phyloP scores from a whole-genome alignment of 768 basidiomycete species.

The Chalciporus chontae region DNA sequence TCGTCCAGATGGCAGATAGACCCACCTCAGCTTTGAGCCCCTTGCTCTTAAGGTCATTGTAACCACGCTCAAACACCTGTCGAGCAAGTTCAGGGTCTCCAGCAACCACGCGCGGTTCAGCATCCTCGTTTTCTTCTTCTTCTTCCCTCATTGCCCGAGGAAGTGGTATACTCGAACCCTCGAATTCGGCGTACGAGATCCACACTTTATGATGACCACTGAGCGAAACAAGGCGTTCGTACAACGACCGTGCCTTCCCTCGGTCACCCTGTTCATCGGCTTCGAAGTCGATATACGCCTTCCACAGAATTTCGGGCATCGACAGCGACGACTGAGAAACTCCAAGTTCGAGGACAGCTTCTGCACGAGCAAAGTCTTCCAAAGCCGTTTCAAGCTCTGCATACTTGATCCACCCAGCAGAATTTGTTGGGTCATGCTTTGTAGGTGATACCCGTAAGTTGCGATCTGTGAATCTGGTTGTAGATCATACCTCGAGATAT shows the following conservation, averaged over 20 bases:
- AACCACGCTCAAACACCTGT: conserved; percentile 81
- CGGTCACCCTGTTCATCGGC: conserved; percentile 85
- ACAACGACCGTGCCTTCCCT: conserved; percentile 75
- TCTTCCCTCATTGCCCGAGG: conserved; percentile 65
- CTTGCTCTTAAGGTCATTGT: conserved; percentile 80
- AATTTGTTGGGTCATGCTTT: conserved; percentile 86
- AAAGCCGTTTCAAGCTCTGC: conserved; percentile 88
- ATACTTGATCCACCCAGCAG: conserved; percentile 93
- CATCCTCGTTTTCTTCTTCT: conserved; percentile 58
- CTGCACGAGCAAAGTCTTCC: conserved; percentile 83
- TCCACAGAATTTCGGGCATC: conserved; percentile 94
- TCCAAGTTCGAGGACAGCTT: conserved; percentile 93
- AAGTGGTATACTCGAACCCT: conserved; percentile 71
- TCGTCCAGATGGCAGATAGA: neutral
- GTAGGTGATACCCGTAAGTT: neutral
- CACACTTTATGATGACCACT: conserved; percentile 97
- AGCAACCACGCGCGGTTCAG: conserved; percentile 53
- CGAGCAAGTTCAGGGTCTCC: conserved; percentile 72
- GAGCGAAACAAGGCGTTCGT: conserved; percentile 80
- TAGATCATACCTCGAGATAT: conserved; percentile 72
- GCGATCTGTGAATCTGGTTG: neutral
- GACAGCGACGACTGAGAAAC: conserved; percentile 79
- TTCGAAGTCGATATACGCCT: conserved; percentile 97
- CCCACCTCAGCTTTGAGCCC: conserved; percentile 85
- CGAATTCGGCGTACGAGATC: conserved; percentile 93